Percentiles rank a stretch among this genome's conserved stretches.
Conservation (phyloP, 768 basidiomycete species). For the Chalciporus pseudorubinellus region DNA sequence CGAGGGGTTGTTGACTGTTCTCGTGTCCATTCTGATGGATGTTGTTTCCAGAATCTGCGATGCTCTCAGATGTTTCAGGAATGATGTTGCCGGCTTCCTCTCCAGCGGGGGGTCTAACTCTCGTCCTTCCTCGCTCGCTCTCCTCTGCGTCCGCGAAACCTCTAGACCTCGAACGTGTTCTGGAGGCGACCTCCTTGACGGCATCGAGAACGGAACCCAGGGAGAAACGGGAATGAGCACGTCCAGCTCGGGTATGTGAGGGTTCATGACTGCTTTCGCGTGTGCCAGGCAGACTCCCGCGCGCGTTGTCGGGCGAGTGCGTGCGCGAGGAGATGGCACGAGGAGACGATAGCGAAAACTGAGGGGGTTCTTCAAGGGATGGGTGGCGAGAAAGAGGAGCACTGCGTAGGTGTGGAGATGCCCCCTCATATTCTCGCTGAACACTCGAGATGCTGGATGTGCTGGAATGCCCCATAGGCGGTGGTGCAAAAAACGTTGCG, state of each 20-base stretch:
- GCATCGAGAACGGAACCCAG: conserved; percentile 16
- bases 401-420: not conserved
- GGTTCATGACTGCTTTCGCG: not conserved
- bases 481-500: not conserved
- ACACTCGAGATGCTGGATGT: conserved; percentile 5
- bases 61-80: not conserved
- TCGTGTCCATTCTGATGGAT: conserved; percentile 6
- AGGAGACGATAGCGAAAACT: not conserved
- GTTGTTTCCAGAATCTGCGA: not conserved
- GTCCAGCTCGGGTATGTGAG: conserved; percentile 1
- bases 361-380: conserved; percentile 23
- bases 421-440: not conserved
- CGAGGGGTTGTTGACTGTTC: conserved; percentile 15
- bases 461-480: not conserved
- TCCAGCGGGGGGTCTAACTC: conserved; percentile 8
- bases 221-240: conserved; percentile 19
- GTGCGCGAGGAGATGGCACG: not conserved
- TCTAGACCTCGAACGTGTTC: conserved; percentile 11
- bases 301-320: conserved; percentile 3
- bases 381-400: not conserved
- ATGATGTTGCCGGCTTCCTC: not conserved
- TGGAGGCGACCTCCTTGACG: conserved; percentile 19
- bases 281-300: not conserved
- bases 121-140: conserved; percentile 22
- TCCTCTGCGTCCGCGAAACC: conserved; percentile 39